These are phyloP conservation scores for Fragaria nilgerrensis DNA, from an alignment of 306 rosid genomes.

Conservation along the genomic window DNA sequence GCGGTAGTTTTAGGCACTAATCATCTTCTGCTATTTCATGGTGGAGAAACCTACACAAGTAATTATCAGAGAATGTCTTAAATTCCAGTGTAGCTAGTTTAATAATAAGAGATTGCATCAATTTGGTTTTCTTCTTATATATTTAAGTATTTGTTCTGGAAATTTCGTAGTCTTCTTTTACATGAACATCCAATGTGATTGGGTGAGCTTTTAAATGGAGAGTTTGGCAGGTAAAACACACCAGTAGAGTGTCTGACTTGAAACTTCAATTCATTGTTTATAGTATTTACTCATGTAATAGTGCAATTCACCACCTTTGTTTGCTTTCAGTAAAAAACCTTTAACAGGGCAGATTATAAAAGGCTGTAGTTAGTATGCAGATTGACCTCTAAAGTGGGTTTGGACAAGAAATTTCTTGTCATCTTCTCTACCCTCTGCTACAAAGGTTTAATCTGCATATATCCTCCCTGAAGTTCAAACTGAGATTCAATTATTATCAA, in stretches of 20 bases:
- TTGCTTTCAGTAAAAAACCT: neutral
- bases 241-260: neutral
- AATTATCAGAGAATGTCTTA: constrained; percentile 5
- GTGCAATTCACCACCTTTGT: neutral
- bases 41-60: neutral
- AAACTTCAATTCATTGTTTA: neutral
- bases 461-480: constrained; percentile 3
- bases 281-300: neutral
- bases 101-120: neutral
- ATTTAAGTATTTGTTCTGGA: neutral
- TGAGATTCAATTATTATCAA: constrained; percentile 8
- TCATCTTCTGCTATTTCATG: neutral
- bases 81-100: neutral
- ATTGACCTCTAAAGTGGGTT: neutral
- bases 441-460: constrained; percentile 6
- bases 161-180: constrained; percentile 1
- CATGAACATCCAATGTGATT: constrained; percentile 5
- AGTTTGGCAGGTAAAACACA: neutral
- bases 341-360: neutral
- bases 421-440: constrained; percentile 1
- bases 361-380: neutral
- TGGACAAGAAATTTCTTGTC: neutral
- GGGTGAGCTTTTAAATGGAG: neutral
- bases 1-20: constrained; percentile 31
- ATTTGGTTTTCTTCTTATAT: neutral